Evolutionary conservation across 2,329 filamentous ascomycete genomes (phyloP).

Genomic region (Exophiala spinifera): DNA sequence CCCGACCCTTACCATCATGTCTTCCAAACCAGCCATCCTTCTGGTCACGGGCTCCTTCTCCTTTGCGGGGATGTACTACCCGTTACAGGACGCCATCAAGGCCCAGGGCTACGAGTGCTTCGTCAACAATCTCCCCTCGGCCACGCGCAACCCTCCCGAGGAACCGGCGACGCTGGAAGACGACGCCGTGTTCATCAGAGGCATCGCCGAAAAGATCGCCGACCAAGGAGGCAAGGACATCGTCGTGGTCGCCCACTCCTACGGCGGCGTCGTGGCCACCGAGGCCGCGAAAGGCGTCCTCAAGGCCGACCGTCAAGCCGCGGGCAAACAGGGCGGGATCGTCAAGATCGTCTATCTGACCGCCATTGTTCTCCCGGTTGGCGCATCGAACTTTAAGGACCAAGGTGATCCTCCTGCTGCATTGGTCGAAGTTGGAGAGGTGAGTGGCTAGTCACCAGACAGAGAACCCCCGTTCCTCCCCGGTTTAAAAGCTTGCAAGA

Average conservation of each 20-base stretch:
- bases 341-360: slow-evolving; percentile 33
- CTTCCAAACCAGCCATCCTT: slow-evolving; percentile 32
- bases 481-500: too few relatives aligned
- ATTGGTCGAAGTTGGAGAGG: slow-evolving; percentile 6
- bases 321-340: slow-evolving; percentile 32
- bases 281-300: slow-evolving; percentile 32
- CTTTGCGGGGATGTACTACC: slow-evolving; percentile 4
- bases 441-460: too few relatives aligned
- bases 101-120: slow-evolving; percentile 33
- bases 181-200: slow-evolving; percentile 36
- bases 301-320: slow-evolving; percentile 25
- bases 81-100: slow-evolving; percentile 33
- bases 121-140: slow-evolving; percentile 32
- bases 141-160: slow-evolving; percentile 33
- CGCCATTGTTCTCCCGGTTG: slow-evolving; percentile 36
- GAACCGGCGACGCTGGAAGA: slow-evolving; percentile 29
- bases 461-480: too few relatives aligned
- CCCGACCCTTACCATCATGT: slow-evolving; percentile 2
- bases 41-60: slow-evolving; percentile 41
- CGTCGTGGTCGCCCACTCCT: slow-evolving; percentile 35
- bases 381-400: neutral
- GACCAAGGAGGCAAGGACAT: slow-evolving; percentile 30
- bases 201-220: slow-evolving; percentile 30
- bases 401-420: slow-evolving; percentile 3
- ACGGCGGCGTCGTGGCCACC: slow-evolving; percentile 34